phyloP scores from a whole-genome alignment of 257 asterid species.

The Lithospermum erythrorhizon region DNA sequence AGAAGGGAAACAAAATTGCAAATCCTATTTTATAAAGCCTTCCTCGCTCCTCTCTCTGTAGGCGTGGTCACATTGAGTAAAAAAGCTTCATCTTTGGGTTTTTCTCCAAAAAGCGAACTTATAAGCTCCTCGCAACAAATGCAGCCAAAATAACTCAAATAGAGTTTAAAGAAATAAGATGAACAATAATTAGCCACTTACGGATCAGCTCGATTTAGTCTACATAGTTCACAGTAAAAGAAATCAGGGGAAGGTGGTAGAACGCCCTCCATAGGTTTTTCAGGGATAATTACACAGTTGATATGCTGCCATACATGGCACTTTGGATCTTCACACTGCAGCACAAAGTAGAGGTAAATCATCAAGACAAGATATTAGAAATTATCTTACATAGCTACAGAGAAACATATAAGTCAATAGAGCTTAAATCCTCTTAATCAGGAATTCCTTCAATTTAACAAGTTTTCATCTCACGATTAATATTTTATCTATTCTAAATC shows the following conservation, averaged over 20 bases:
- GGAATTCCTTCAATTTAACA: no score
- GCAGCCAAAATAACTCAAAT: background rate
- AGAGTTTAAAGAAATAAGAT: background rate
- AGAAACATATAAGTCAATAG: no score
- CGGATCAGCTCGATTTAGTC: slow-evolving; percentile 95
- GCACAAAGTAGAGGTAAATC: slow-evolving; percentile 5
- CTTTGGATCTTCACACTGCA: slow-evolving; percentile 89
- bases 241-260: slow-evolving; percentile 53
- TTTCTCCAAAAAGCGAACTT: background rate
- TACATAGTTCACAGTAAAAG: slow-evolving; percentile 89
- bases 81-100: background rate
- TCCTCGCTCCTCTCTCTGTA: no score
- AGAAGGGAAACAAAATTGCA: no score
- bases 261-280: slow-evolving; percentile 66
- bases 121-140: background rate
- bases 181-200: slow-evolving; percentile 35
- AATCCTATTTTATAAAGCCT: no score
- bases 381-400: no score
- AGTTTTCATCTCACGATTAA: no score
- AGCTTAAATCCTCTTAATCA: no score
- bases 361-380: background rate
- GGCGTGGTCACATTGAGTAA: background rate
- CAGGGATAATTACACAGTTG: slow-evolving; percentile 78
- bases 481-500: no score
- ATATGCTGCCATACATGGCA: slow-evolving; percentile 96